Evolutionary conservation across 2,329 filamentous ascomycete species (phyloP).

Genomic region (Diaporthe sp.): DNA sequence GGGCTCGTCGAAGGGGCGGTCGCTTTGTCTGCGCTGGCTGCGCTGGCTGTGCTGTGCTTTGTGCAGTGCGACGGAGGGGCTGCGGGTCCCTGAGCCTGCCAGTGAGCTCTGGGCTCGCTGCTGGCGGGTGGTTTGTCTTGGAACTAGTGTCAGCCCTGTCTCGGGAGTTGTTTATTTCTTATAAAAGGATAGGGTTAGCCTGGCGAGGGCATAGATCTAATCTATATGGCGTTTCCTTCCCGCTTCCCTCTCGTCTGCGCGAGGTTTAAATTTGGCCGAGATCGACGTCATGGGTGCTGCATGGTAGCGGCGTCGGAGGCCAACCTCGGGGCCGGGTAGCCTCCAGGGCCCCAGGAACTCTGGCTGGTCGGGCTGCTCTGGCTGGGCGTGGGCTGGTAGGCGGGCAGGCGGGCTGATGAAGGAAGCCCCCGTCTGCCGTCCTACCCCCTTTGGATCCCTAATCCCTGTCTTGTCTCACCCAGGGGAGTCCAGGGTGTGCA

Average conservation of each 20-base stretch:
- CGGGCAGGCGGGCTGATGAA: neutral
- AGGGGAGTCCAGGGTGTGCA: neutral
- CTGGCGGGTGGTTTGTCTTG: conserved; percentile 8
- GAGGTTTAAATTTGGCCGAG: conserved; percentile 20
- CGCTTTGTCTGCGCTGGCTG: conserved; percentile 7
- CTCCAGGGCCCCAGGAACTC: neutral
- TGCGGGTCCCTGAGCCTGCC: conserved; percentile 23
- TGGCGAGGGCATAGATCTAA: neutral
- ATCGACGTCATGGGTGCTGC: conserved; percentile 37
- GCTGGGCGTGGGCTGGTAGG: too few relatives aligned
- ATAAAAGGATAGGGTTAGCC: neutral
- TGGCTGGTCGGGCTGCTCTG: neutral
- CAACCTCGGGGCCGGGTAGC: conserved; percentile 14
- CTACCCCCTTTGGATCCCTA: neutral
- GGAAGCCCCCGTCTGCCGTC: neutral
- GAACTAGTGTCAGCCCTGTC: conserved; percentile 30
- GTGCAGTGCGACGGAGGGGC: conserved; percentile 16
- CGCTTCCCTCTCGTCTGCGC: neutral
- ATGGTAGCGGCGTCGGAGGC: conserved; percentile 20
- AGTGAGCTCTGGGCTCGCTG: conserved; percentile 10
- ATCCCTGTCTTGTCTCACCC: conserved; percentile 11
- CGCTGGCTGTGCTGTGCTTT: conserved; percentile 14
- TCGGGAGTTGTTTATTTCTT: conserved; percentile 1
- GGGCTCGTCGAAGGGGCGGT: conserved; percentile 16
- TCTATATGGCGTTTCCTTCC: neutral